phyloP scores from a whole-genome alignment of 805 yeast species.

The Saccharomyces eubayanus region DNA sequence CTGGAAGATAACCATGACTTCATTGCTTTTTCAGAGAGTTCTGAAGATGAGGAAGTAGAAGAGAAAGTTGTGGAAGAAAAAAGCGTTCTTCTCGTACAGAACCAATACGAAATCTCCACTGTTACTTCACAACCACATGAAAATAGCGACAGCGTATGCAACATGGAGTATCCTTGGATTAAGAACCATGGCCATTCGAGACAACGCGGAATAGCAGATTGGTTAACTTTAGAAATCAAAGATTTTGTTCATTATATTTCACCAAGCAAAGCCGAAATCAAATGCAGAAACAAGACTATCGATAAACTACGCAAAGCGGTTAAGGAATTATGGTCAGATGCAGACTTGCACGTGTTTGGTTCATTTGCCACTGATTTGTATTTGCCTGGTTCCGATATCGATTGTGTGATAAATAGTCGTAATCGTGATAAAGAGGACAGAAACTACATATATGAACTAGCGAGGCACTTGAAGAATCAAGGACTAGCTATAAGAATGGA shows the following conservation, averaged over 20 bases:
- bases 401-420: constrained; percentile 72
- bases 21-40: constrained; percentile 33
- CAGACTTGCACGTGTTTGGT: constrained; percentile 82
- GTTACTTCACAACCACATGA: neutral
- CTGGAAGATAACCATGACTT: constrained; percentile 36
- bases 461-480: constrained; percentile 55
- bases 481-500: constrained; percentile 65
- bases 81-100: neutral
- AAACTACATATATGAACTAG: constrained; percentile 58
- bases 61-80: constrained; percentile 3
- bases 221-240: constrained; percentile 78
- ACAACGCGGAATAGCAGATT: constrained; percentile 71
- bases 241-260: constrained; percentile 82
- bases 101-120: neutral
- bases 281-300: constrained; percentile 59
- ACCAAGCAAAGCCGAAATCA: constrained; percentile 69
- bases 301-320: constrained; percentile 46
- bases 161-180: constrained; percentile 58
- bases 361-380: constrained; percentile 90
- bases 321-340: constrained; percentile 60
- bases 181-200: constrained; percentile 66
- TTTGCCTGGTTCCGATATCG: constrained; percentile 94
- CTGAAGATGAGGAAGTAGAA: constrained; percentile 19
- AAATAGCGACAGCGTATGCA: constrained; percentile 6
- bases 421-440: constrained; percentile 51